Evolutionary conservation across 306 rosid species (phyloP), one percentile per base, ranked within the genome.

Genomic region (Calophaca sinica): DNA sequence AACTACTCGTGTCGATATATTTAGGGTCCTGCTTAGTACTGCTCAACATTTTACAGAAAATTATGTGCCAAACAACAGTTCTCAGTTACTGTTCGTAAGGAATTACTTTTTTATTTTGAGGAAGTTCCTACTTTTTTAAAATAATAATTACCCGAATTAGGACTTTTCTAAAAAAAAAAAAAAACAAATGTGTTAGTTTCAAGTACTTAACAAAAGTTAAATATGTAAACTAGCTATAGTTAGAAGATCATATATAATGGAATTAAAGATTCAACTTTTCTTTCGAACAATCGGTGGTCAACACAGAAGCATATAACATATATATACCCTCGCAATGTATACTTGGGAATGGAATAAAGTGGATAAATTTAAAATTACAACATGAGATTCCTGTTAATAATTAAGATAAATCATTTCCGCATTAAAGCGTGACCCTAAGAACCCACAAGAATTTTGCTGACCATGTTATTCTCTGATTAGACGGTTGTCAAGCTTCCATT

Each of bases 401-500:
- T 61, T 48, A 45, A 60, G 26, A 68, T 69, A 55, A 74, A 76
- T 62, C 48, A 57, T 36, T 82, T 76, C 9, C 4, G 5, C 41
- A 62, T 33, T 49, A 63, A 59, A 83, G 73, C 38, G 44, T 28
- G 84, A 85, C 74, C 75, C 81, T 57, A 31, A 76, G 77, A 84
- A 82, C 72, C 88, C 82, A 79, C 62, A 44, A 60, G 44, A 72
- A 62, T 70, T 80, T 67, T 82, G 74, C 71, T 78, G 74, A 82
- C 80, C 72, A 72, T 44, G 59, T 83, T 84, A 88, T 90, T 88
- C 87, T 68, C 74, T 52, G 67, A 71, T 78, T 62, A 68, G 81
- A 67, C 60, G 79, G 72, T 85, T 82, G 83, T 80, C 81, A 84
- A 75, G 82, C 75, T 62, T 67, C 53, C 77, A 80, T 20, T 50